Conservation (phyloP, 73 alveolate genomes). For the Halteria grandinella region DNA sequence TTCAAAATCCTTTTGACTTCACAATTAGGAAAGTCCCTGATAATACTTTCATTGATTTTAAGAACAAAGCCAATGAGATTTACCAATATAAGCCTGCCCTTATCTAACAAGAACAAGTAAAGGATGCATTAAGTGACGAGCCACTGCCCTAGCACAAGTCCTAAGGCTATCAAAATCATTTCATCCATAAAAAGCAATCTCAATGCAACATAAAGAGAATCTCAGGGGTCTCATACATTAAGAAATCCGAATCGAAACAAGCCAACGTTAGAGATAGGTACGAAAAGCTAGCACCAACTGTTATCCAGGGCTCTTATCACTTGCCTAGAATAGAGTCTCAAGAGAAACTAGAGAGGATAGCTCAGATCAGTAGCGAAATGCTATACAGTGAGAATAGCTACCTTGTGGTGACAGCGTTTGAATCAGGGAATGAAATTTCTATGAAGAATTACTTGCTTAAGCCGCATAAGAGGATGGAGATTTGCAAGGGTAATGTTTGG, state of each 20-base stretch:
- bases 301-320: slow-evolving; percentile 56
- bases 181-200: slow-evolving; percentile 51
- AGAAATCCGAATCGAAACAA: slow-evolving; percentile 37
- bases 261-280: slow-evolving; percentile 32
- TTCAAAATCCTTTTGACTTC: slow-evolving; percentile 25
- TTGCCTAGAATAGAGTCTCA: slow-evolving; percentile 14
- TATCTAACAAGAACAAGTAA: neutral
- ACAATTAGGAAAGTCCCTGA: neutral
- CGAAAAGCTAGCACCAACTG: slow-evolving; percentile 48
- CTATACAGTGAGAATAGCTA: neutral
- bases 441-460: slow-evolving; percentile 57
- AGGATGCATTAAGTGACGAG: neutral
- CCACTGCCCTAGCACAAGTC: neutral
- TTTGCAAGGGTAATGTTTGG: slow-evolving; percentile 47
- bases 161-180: slow-evolving; percentile 19
- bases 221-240: slow-evolving; percentile 45
- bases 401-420: slow-evolving; percentile 34
- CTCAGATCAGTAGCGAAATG: neutral
- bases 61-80: slow-evolving; percentile 26
- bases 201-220: slow-evolving; percentile 48
- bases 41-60: slow-evolving; percentile 26
- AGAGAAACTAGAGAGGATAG: neutral
- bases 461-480: slow-evolving; percentile 41
- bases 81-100: slow-evolving; percentile 36
- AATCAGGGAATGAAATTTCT: slow-evolving; percentile 28